phyloP scores from a whole-genome alignment of 805 yeast species.

The Lipomyces orientalis region DNA sequence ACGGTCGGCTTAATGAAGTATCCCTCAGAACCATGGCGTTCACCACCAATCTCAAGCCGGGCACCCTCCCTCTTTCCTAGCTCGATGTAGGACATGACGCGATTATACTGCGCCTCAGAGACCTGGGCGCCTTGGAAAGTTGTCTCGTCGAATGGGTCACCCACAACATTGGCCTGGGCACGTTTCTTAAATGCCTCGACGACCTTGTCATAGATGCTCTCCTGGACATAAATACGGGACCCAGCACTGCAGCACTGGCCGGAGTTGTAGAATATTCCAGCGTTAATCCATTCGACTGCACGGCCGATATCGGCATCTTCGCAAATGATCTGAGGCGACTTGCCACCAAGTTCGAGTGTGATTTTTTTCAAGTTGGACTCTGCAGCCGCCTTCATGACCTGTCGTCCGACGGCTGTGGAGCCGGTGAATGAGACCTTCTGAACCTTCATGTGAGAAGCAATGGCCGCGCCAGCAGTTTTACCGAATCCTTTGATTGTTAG shows the following conservation, averaged over 20 bases:
- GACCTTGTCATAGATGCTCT: constrained; percentile 78
- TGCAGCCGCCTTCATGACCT: constrained; percentile 80
- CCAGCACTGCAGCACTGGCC: constrained; percentile 98
- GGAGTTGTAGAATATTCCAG: constrained; percentile 89
- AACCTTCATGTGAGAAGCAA: constrained; percentile 76
- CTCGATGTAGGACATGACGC: constrained; percentile 76
- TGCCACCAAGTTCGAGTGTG: constrained; percentile 95
- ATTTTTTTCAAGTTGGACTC: constrained; percentile 83
- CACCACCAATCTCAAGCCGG: constrained; percentile 80
- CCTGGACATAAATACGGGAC: constrained; percentile 88
- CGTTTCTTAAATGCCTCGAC: constrained; percentile 62
- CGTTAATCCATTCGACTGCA: constrained; percentile 75
- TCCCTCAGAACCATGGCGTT: constrained; percentile 66
- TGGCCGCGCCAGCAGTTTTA: constrained; percentile 78
- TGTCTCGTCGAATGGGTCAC: constrained; percentile 81
- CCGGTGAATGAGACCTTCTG: constrained; percentile 96
- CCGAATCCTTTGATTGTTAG: constrained; percentile 59
- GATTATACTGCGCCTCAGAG: constrained; percentile 75
- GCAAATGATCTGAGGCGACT: constrained; percentile 88
- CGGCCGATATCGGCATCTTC: constrained; percentile 80
- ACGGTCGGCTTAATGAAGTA: constrained; percentile 70
- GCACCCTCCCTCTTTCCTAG: constrained; percentile 87
- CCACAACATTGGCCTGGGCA: constrained; percentile 62
- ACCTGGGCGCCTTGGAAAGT: constrained; percentile 93
- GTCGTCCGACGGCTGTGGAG: constrained; percentile 87